These are phyloP conservation scores for Phytopythium helicoides DNA, from an alignment of 352 stramenopile genomes.

Conservation along the genomic window DNA sequence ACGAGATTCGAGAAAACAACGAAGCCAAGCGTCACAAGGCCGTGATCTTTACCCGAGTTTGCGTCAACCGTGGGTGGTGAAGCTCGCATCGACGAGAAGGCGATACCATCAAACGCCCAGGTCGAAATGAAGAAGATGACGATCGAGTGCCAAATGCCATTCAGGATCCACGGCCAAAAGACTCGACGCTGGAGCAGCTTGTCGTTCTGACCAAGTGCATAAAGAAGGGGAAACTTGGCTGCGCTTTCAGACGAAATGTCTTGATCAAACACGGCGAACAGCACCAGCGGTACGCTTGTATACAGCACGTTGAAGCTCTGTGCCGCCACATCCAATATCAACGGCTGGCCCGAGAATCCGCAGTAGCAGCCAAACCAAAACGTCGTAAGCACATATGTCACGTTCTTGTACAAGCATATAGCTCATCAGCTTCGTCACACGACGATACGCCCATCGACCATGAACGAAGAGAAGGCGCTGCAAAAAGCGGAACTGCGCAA, in stretches of 20 bases:
- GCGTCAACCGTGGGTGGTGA: conserved; percentile 33
- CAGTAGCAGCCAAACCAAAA: conserved; percentile 85
- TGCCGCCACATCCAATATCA: conserved; percentile 74
- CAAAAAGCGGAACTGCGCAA: conserved; percentile 94
- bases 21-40: conserved; percentile 66
- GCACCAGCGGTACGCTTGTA: conserved; percentile 68
- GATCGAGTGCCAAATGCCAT: conserved; percentile 78
- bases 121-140: conserved; percentile 82
- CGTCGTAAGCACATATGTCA: conserved; percentile 79
- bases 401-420: conserved; percentile 97
- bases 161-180: conserved; percentile 86
- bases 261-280: conserved; percentile 80
- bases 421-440: conserved; percentile 90
- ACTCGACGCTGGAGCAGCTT: conserved; percentile 49
- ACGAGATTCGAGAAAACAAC: conserved; percentile 83
- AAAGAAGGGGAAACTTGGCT: conserved; percentile 62
- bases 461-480: conserved; percentile 91
- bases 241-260: conserved; percentile 70
- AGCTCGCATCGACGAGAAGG: conserved; percentile 10
- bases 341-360: conserved; percentile 74
- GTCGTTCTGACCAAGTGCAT: conserved; percentile 69
- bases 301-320: conserved; percentile 87
- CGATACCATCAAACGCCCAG: conserved; percentile 55
- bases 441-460: conserved; percentile 91
- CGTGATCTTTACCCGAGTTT: conserved; percentile 42